phyloP scores from a whole-genome alignment of 1,139 yeast genomes.

The Hemisphaericaspora lyxosophila region DNA sequence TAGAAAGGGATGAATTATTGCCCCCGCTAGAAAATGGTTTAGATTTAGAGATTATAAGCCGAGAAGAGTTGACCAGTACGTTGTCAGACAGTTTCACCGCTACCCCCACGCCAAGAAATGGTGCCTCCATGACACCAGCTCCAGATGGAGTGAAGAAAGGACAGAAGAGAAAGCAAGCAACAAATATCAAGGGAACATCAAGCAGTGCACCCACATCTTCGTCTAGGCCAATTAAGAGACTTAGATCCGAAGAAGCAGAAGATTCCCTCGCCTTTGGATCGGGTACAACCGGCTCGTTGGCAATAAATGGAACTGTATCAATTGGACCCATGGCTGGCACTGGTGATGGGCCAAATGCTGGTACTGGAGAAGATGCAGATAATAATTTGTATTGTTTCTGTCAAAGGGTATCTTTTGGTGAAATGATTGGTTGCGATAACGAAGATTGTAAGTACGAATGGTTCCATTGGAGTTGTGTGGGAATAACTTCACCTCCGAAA shows the following conservation, averaged over 20 bases:
- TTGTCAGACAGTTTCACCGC: constrained; percentile 27
- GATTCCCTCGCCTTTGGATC: constrained; percentile 11
- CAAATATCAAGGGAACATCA: constrained; percentile 17
- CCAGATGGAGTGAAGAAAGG: constrained; percentile 21
- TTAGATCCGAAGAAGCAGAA: constrained; percentile 25
- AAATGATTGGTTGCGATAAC: constrained; percentile 91
- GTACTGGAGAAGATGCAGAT: constrained; percentile 58
- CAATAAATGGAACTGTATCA: constrained; percentile 13
- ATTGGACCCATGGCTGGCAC: constrained; percentile 16
- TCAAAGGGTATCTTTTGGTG: constrained; percentile 82
- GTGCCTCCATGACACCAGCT: constrained; percentile 22
- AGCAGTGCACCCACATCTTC: constrained; percentile 5
- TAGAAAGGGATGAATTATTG: constrained; percentile 77
- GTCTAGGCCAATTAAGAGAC: constrained; percentile 27
- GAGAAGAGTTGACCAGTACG: constrained; percentile 10
- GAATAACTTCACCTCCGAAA: constrained; percentile 67
- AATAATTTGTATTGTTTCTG: constrained; percentile 75
- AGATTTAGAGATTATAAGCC: constrained; percentile 16
- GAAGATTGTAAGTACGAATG: constrained; percentile 80
- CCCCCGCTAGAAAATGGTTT: constrained; percentile 49
- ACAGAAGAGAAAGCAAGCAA: constrained; percentile 28
- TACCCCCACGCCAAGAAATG: constrained; percentile 34
- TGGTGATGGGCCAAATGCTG: constrained; percentile 10
- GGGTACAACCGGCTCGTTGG: constrained; percentile 15
- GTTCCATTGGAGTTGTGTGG: constrained; percentile 88